Conservation (phyloP, 768 basidiomycete genomes). For the Clitopilus hobsonii region DNA sequence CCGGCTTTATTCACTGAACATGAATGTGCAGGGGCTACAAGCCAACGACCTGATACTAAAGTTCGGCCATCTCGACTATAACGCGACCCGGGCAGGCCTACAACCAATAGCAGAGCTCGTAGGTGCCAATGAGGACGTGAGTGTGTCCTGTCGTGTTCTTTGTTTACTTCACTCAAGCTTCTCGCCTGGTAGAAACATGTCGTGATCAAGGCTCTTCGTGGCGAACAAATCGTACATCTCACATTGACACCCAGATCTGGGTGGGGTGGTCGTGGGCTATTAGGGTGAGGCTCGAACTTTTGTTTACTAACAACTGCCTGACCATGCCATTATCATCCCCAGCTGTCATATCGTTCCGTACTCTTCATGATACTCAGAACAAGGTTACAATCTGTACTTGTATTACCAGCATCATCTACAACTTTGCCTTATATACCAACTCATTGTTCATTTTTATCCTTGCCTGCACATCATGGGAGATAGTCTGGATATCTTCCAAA, state of each 20-base stretch:
- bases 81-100: conserved; percentile 49
- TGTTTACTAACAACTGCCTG: background rate
- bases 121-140: conserved; percentile 70
- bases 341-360: conserved; percentile 66
- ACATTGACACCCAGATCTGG: conserved; percentile 64
- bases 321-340: no score
- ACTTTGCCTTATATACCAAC: conserved; percentile 24
- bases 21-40: conserved; percentile 49
- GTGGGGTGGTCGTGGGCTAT: conserved; percentile 85
- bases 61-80: conserved; percentile 62
- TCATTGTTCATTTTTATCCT: conserved; percentile 21
- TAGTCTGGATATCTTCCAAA: conserved; percentile 28
- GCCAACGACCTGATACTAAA: conserved; percentile 68
- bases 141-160: conserved; percentile 17
- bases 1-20: background rate
- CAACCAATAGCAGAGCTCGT: conserved; percentile 74
- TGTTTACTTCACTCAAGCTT: background rate
- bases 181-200: conserved; percentile 46
- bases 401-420: conserved; percentile 12
- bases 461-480: conserved; percentile 15
- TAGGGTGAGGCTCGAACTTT: conserved; percentile 57
- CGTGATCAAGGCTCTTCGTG: conserved; percentile 52
- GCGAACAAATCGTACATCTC: conserved; percentile 38
- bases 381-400: background rate
- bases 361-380: conserved; percentile 11